Evolutionary conservation across 1,139 yeast genomes (phyloP).

Genomic region (Protomyces inouyei): DNA sequence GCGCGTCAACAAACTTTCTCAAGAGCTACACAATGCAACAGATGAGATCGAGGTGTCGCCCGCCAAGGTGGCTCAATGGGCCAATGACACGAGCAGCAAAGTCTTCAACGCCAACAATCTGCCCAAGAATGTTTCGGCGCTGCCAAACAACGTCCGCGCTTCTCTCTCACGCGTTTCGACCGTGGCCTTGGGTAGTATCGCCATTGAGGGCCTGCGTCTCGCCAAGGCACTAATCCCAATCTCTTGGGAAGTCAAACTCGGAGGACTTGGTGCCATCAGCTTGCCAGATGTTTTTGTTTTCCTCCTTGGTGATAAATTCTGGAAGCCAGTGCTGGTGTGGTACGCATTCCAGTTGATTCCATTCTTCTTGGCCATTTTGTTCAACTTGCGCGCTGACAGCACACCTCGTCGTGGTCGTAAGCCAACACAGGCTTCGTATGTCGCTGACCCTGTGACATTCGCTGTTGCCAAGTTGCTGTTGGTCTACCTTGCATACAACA

Average conservation of each 20-base stretch:
- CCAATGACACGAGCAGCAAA: slow-evolving; percentile 13
- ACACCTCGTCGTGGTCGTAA: slow-evolving; percentile 11
- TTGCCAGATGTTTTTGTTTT: slow-evolving; percentile 27
- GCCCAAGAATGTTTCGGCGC: slow-evolving; percentile 4
- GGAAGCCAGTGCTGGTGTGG: slow-evolving; percentile 27
- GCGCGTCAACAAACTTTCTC: background rate
- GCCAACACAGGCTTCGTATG: slow-evolving; percentile 1
- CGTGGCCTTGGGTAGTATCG: slow-evolving; percentile 15
- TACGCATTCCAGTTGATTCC: slow-evolving; percentile 21
- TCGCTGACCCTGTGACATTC: slow-evolving; percentile 27
- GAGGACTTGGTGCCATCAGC: slow-evolving; percentile 11
- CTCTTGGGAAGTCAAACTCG: slow-evolving; percentile 22
- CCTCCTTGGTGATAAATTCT: slow-evolving; percentile 24
- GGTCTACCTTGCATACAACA: slow-evolving; percentile 24
- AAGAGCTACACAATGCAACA: slow-evolving; percentile 1
- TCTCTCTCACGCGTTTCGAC: slow-evolving; percentile 18
- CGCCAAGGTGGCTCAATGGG: slow-evolving; percentile 23
- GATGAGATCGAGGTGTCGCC: slow-evolving; percentile 20
- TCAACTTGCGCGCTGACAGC: slow-evolving; percentile 22
- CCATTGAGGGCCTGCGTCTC: slow-evolving; percentile 20
- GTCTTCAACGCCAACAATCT: slow-evolving; percentile 1
- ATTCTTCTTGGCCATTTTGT: slow-evolving; percentile 9
- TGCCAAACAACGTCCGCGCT: slow-evolving; percentile 9
- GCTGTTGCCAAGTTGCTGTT: slow-evolving; percentile 24
- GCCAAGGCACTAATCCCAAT: slow-evolving; percentile 24